phyloP scores from a whole-genome alignment of 2,329 filamentous ascomycete genomes.

The Fusarium nygamai region DNA sequence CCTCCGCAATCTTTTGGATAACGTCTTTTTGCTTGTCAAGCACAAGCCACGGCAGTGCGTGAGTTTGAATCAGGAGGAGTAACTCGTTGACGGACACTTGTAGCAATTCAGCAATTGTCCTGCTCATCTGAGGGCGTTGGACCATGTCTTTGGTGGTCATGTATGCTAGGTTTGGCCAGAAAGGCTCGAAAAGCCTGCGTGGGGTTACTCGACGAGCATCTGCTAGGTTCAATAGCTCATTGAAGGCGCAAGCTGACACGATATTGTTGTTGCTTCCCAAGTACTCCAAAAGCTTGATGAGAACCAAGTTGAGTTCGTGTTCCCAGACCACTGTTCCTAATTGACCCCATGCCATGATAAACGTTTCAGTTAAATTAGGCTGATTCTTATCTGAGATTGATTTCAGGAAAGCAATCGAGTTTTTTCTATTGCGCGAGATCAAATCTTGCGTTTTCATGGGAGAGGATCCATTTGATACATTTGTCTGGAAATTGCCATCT shows the following conservation, averaged over 20 bases:
- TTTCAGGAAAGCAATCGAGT: constrained; percentile 76
- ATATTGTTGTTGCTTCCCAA: constrained; percentile 84
- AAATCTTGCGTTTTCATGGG: constrained; percentile 39
- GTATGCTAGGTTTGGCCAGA: constrained; percentile 87
- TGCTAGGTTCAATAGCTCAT: constrained; percentile 81
- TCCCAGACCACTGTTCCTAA: constrained; percentile 80
- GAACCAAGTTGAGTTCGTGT: constrained; percentile 85
- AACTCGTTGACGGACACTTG: constrained; percentile 80
- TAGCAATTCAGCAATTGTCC: constrained; percentile 82
- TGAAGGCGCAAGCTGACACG: constrained; percentile 82
- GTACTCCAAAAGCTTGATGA: constrained; percentile 86
- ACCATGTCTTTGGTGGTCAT: constrained; percentile 84
- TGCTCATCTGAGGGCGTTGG: constrained; percentile 81
- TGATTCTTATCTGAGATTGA: constrained; percentile 75
- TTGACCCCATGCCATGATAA: constrained; percentile 87
- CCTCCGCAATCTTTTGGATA: constrained; percentile 82
- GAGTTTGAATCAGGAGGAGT: constrained; percentile 77
- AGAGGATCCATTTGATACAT: constrained; percentile 17
- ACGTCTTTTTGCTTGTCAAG: constrained; percentile 80
- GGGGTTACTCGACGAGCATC: constrained; percentile 70
- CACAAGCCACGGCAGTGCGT: constrained; percentile 88
- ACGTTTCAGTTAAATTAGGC: constrained; percentile 79
- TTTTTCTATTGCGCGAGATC: constrained; percentile 64
- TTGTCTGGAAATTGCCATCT: neutral
- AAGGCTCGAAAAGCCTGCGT: constrained; percentile 80